phyloP scores from a whole-genome alignment of 192 early-diverging fungal genomes.

The Rhizoclosmatium sp. region DNA sequence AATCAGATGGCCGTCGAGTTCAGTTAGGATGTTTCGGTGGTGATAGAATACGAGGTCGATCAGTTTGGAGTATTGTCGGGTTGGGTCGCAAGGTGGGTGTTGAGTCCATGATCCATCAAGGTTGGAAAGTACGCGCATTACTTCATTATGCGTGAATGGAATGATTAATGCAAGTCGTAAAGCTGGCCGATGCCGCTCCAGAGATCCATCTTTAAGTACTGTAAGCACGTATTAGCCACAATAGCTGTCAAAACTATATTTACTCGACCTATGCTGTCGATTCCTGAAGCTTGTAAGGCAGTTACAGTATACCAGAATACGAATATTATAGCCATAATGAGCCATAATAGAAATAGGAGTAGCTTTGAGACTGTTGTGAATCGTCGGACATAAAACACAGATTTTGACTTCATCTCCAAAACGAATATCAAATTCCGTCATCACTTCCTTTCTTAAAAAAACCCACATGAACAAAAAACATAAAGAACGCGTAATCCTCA shows the following conservation, averaged over 20 bases:
- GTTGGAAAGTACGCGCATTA: slow-evolving; percentile 18
- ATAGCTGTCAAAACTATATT: background rate
- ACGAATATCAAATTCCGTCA: background rate
- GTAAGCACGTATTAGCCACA: background rate
- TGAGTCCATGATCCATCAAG: slow-evolving; percentile 34
- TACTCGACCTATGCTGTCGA: background rate
- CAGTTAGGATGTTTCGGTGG: slow-evolving; percentile 32
- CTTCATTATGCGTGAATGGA: slow-evolving; percentile 34
- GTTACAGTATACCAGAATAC: background rate
- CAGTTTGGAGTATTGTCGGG: background rate
- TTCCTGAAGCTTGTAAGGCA: background rate
- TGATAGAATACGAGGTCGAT: slow-evolving; percentile 48
- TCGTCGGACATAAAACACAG: background rate
- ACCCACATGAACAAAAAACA: background rate
- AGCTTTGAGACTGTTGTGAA: slow-evolving; percentile 9
- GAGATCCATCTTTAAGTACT: slow-evolving; percentile 29
- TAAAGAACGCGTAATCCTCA: background rate
- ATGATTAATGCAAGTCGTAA: slow-evolving; percentile 41
- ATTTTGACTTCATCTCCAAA: background rate
- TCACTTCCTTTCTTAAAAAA: background rate
- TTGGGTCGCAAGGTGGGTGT: slow-evolving; percentile 31
- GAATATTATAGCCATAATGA: background rate
- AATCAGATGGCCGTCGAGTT: background rate
- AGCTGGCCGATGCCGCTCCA: slow-evolving; percentile 18
- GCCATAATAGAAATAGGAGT: slow-evolving; percentile 15